A percentile compares a stretch with the other conserved stretches of the same genome.
Conservation (phyloP, 2,329 filamentous ascomycete genomes). For the Emydomyces testavorans region DNA sequence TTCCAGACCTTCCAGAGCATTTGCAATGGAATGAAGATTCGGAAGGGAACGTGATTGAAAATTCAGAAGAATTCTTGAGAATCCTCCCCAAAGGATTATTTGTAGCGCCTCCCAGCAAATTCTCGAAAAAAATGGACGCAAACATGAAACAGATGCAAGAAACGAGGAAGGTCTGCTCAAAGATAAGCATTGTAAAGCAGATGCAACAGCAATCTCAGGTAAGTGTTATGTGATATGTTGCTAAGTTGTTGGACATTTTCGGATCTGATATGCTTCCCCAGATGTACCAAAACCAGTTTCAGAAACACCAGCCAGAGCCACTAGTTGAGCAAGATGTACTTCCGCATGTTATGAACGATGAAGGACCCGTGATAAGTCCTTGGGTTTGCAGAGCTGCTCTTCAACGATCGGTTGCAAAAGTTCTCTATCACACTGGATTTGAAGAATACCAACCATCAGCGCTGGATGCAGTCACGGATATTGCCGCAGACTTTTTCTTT, state of each 20-base stretch:
- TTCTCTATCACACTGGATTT: slow-evolving; percentile 92
- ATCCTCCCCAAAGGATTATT: slow-evolving; percentile 67
- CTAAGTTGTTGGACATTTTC: background rate
- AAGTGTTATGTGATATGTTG: slow-evolving; percentile 24
- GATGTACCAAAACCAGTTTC: slow-evolving; percentile 97
- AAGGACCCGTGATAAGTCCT: slow-evolving; percentile 75
- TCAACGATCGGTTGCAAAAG: slow-evolving; percentile 81
- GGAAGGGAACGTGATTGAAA: slow-evolving; percentile 79
- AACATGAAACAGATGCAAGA: slow-evolving; percentile 96
- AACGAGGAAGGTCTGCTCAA: slow-evolving; percentile 87
- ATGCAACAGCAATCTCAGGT: slow-evolving; percentile 98
- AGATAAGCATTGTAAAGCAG: slow-evolving; percentile 96
- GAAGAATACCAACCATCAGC: slow-evolving; percentile 95
- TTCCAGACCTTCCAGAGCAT: slow-evolving; percentile 69
- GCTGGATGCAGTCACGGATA: slow-evolving; percentile 76
- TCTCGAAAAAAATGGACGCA: slow-evolving; percentile 70
- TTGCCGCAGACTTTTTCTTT: slow-evolving; percentile 78
- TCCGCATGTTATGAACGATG: slow-evolving; percentile 78
- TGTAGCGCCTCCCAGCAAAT: slow-evolving; percentile 57
- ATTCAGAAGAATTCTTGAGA: slow-evolving; percentile 70
- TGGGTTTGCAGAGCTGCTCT: slow-evolving; percentile 72
- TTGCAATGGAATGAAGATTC: slow-evolving; percentile 82
- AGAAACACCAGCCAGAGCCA: slow-evolving; percentile 83
- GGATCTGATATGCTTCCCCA: slow-evolving; percentile 30
- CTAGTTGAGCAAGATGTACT: slow-evolving; percentile 80